phyloP scores from a whole-genome alignment of 2,329 filamentous ascomycete species.

The Botrytis cinerea region DNA sequence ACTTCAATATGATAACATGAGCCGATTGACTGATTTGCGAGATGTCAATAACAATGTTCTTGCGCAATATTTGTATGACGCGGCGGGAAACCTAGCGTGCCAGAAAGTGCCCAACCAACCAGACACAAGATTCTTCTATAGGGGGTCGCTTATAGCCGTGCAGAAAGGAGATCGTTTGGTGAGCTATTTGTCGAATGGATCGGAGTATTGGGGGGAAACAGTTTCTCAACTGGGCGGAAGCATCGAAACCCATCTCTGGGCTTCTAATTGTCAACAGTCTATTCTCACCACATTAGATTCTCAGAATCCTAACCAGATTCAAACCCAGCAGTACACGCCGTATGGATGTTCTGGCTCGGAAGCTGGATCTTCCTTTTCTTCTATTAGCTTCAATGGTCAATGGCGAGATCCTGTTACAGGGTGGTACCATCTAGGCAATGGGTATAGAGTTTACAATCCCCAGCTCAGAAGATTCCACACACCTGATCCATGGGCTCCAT shows the following conservation, averaged over 20 bases:
- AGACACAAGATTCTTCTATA: constrained; percentile 17
- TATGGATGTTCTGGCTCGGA: constrained; percentile 3
- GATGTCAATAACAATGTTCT: neutral
- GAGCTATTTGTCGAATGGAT: constrained; percentile 11
- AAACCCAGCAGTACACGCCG: constrained; percentile 10
- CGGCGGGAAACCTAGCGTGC: constrained; percentile 8
- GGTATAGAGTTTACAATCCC: constrained; percentile 19
- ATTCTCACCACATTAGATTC: neutral
- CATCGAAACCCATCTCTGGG: constrained; percentile 9
- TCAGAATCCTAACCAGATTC: neutral
- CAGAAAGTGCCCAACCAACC: constrained; percentile 6
- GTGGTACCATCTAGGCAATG: constrained; percentile 22
- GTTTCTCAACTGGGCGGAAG: neutral
- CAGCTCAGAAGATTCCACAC: constrained; percentile 10
- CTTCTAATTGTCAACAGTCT: constrained; percentile 14
- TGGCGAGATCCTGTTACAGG: constrained; percentile 21
- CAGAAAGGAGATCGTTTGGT: constrained; percentile 4
- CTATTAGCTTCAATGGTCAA: constrained; percentile 21
- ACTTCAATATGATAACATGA: constrained; percentile 14
- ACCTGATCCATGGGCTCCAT: constrained; percentile 19
- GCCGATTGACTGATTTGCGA: constrained; percentile 6
- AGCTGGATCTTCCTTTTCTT: neutral
- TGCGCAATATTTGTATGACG: constrained; percentile 16
- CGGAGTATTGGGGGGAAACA: constrained; percentile 19
- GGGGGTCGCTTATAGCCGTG: constrained; percentile 11